Base-by-base conservation (phyloP, 2,329 filamentous ascomycete species). In the Epichloe sibirici region DNA sequence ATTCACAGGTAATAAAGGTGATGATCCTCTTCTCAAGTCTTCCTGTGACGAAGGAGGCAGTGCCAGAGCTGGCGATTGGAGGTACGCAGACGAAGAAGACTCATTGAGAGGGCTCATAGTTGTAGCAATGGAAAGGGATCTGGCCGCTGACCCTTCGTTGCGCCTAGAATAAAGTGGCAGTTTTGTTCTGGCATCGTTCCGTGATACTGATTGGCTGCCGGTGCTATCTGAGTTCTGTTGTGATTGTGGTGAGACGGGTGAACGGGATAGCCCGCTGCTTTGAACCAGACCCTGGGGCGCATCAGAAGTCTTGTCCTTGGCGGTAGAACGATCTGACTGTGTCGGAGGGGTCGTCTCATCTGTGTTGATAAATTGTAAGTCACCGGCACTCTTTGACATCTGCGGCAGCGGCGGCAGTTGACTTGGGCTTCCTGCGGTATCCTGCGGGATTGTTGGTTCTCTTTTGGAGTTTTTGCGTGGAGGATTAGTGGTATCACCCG, bases 1-100 rank as follows among this genome's bases (percentile, higher is more conserved):
- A 23, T 47, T 34, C 13, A 63, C 54, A 7, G 75, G 75, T 44
- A 79, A 64, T 2, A 78, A 67, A 2, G 74, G 75, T 15, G 77
- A 79, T 3, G 76, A 78, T 48, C 68, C 70, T 17, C 75, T 71
- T 57, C 73, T 71, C 17, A 59, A 59, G 45, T 61, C 66, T 13
- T 64, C 62, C 50, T 59, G 49, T 34, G 62, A 53, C 45, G 48
- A 48, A 17, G 51, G 52, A 37, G 46, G 43, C 44, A 53, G 5
- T 48, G 44, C 4, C 9, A 46, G 49, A 35, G 49, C 42, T 28
- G 54, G 53, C 4, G 56, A 49, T 8, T 46, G 48, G 8, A 49
- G 35, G 31, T 51, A 44, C n/a, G 31, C 49, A 11, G 53, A 52
- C 5, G 47, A 53, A 39, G 47, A 53, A 39, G 44, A 25, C 5